Evolutionary conservation across 2,329 filamentous ascomycete genomes (phyloP).

Genomic region (Diaporthe eres): DNA sequence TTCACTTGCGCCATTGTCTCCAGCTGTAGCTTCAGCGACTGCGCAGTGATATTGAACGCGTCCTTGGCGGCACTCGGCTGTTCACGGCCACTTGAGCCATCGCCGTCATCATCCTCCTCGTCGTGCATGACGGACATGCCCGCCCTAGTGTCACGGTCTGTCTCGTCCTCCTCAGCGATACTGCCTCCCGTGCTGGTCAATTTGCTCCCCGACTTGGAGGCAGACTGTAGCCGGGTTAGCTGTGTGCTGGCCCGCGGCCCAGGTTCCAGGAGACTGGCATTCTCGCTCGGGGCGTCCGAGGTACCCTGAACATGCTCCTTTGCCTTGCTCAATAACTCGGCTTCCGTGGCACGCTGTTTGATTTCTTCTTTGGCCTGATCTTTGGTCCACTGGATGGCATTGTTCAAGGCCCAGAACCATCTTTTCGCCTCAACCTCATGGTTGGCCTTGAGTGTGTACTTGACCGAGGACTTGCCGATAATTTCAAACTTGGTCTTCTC

Average conservation of each 20-base stretch:
- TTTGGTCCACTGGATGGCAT: slow-evolving; percentile 98
- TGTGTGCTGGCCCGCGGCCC: slow-evolving; percentile 59
- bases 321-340: slow-evolving; percentile 82
- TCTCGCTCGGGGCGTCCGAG: slow-evolving; percentile 66
- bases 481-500: slow-evolving; percentile 99
- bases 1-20: slow-evolving; percentile 91
- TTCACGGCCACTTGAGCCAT: slow-evolving; percentile 85
- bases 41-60: slow-evolving; percentile 96
- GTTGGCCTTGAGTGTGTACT: slow-evolving; percentile 97
- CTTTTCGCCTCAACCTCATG: slow-evolving; percentile 98
- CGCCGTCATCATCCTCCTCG: slow-evolving; percentile 82
- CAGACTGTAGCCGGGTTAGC: slow-evolving; percentile 58
- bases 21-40: slow-evolving; percentile 92
- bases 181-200: slow-evolving; percentile 63
- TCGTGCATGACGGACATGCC: slow-evolving; percentile 55
- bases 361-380: slow-evolving; percentile 96
- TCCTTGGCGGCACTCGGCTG: slow-evolving; percentile 84
- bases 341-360: slow-evolving; percentile 79
- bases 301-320: slow-evolving; percentile 73
- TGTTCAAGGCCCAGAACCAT: slow-evolving; percentile 99
- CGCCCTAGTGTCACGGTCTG: slow-evolving; percentile 42
- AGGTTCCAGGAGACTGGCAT: slow-evolving; percentile 64
- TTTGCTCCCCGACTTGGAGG: slow-evolving; percentile 52
- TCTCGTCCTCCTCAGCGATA: slow-evolving; percentile 64
- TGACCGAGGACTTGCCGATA: slow-evolving; percentile 97